These are phyloP conservation scores for Lipomyces sp. DNA, from an alignment of 805 yeast species.

Conservation along the genomic window DNA sequence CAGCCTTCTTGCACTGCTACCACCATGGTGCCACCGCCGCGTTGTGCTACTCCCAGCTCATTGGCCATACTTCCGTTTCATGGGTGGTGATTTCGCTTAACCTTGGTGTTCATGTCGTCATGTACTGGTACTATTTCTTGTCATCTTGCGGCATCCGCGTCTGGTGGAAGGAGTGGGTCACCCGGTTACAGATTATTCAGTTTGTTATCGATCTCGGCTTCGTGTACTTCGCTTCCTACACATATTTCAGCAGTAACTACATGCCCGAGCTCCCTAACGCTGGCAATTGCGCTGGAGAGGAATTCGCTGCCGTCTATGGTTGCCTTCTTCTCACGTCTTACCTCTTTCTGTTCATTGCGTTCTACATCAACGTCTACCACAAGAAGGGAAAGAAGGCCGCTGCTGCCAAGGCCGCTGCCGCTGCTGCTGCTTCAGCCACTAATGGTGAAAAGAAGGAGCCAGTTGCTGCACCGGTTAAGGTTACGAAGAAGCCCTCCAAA, in stretches of 20 bases:
- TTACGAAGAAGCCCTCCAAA: slow-evolving; percentile 33
- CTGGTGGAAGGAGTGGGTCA: slow-evolving; percentile 99
- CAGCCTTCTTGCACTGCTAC: slow-evolving; percentile 85
- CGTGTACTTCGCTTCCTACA: slow-evolving; percentile 92
- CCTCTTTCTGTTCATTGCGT: slow-evolving; percentile 85
- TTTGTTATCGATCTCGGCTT: slow-evolving; percentile 86
- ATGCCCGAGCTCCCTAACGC: slow-evolving; percentile 69
- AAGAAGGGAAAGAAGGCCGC: slow-evolving; percentile 42
- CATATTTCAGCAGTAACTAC: slow-evolving; percentile 79
- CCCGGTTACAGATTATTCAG: slow-evolving; percentile 92
- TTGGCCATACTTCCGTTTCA: slow-evolving; percentile 86
- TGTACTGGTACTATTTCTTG: slow-evolving; percentile 97
- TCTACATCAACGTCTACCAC: slow-evolving; percentile 86
- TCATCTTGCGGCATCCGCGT: slow-evolving; percentile 91
- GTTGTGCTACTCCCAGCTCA: slow-evolving; percentile 88
- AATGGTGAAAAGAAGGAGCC: slow-evolving; percentile 14
- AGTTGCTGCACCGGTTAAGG: slow-evolving; percentile 25
- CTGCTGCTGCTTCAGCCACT: slow-evolving; percentile 18
- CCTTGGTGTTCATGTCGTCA: slow-evolving; percentile 89
- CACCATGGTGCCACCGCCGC: slow-evolving; percentile 99
- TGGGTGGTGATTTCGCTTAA: slow-evolving; percentile 94
- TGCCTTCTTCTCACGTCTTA: slow-evolving; percentile 86
- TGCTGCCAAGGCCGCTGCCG: slow-evolving; percentile 29
- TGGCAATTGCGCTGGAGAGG: slow-evolving; percentile 91
- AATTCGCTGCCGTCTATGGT: slow-evolving; percentile 90